These are phyloP conservation scores for Huntiella savannae DNA, from an alignment of 2,329 filamentous ascomycete genomes.

Conservation along the genomic window DNA sequence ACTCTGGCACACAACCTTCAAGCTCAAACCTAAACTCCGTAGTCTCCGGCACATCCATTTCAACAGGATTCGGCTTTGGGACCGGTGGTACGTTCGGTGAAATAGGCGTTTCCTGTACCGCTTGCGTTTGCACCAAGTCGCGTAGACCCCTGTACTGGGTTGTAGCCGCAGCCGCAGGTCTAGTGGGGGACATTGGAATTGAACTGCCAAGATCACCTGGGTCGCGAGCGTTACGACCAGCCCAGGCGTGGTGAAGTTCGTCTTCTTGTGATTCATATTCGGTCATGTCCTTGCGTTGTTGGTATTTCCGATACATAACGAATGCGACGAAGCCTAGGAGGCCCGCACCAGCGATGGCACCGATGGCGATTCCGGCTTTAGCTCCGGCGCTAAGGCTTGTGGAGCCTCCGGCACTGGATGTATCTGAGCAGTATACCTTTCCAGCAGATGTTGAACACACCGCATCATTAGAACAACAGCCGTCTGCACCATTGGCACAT, in stretches of 20 bases:
- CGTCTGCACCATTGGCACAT: constrained; percentile 24
- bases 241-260: too few relatives aligned
- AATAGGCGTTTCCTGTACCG: not conserved
- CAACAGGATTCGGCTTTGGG: not conserved
- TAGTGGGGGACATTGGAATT: too few relatives aligned
- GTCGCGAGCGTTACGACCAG: too few relatives aligned
- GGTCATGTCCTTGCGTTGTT: not conserved
- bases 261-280: too few relatives aligned
- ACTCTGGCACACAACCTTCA: not conserved
- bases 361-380: constrained; percentile 36
- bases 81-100: not conserved
- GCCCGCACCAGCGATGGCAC: constrained; percentile 28
- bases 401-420: constrained; percentile 19
- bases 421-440: constrained; percentile 23
- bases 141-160: too few relatives aligned
- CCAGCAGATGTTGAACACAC: constrained; percentile 22
- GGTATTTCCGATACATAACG: constrained; percentile 18
- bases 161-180: too few relatives aligned
- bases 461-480: constrained; percentile 30
- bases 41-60: not conserved
- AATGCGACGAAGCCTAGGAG: constrained; percentile 15
- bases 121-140: too few relatives aligned
- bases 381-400: constrained; percentile 21
- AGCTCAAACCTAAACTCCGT: not conserved
- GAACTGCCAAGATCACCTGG: too few relatives aligned